Base-by-base conservation (phyloP, 768 basidiomycete genomes). In the Kwoniella sp. region DNA sequence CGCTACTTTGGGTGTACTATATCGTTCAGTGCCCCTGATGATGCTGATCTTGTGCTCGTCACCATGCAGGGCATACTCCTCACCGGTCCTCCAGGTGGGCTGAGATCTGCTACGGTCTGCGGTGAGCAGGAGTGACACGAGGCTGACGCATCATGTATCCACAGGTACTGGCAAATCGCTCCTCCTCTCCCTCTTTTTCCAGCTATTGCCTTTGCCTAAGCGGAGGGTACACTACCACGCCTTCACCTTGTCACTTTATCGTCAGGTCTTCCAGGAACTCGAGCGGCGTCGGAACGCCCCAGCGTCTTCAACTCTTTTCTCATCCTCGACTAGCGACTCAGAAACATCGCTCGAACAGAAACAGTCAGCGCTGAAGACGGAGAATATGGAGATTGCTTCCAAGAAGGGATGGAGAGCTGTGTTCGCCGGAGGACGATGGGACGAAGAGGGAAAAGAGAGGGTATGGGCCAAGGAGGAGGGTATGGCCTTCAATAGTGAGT, bases 201-300 rank as follows among this genome's bases (percentile, higher is more conserved):
- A 84, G n/a, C 77, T 84, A 23, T 69, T 87, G 1, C 85, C 85
- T 0, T 85, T 85, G 0, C 82, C 81, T 13, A 87, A 87, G 76
- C 79, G 82, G 4, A 83, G 86, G 41, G 84, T 84, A 59, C 87
- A 87, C 75, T 87, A 87, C 74, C 86, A 83, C 73, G 82, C 85
- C 60, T 83, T 87, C 66, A 83, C 86, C 0, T 81, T 88, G 2
- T 84, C 84, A 37, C 81, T 88, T 5, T 87, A 87, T 72, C 83
- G 84, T 23, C 85, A 82, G 17, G 85, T 86, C 0, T 87, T 85
- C 82, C 82, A 82, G 38, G 85, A 86, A 69, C 84, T 85, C 11
- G 80, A 84, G 65, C 72, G 75, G 1, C 69, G 78, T 15, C 64
- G 72, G 45, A 54, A 55, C 3, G 66, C 58, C 1, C 62, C 63